Conservation (phyloP, 208 protist species). For the Balamuthia mandrillaris region DNA sequence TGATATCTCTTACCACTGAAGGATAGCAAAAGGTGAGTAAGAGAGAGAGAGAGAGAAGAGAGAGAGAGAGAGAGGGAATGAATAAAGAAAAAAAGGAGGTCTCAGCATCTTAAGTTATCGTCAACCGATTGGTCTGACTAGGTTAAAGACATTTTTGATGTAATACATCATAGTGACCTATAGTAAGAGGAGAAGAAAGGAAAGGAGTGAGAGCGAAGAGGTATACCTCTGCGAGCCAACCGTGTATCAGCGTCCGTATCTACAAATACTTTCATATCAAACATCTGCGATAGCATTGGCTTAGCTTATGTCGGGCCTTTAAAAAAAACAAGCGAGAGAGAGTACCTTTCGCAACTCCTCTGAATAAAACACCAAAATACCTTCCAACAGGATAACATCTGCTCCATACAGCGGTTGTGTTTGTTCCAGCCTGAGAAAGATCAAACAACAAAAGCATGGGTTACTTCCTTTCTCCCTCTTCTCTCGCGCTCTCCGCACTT, state of each 20-base stretch:
- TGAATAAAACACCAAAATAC: slow-evolving; percentile 62
- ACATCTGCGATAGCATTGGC: too few relatives aligned
- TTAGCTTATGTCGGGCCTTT: too few relatives aligned
- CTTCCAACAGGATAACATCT: slow-evolving; percentile 84
- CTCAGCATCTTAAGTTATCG: neutral
- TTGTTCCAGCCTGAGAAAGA: neutral
- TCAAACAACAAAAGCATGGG: neutral
- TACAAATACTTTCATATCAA: slow-evolving; percentile 85
- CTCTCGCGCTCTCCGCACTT: too few relatives aligned
- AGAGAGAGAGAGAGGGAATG: neutral
- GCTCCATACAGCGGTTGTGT: slow-evolving; percentile 61
- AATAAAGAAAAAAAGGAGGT: neutral
- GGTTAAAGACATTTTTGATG: too few relatives aligned
- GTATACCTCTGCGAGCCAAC: slow-evolving; percentile 71
- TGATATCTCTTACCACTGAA: slow-evolving; percentile 74
- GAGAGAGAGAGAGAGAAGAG: neutral
- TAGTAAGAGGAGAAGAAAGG: neutral
- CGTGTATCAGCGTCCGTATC: slow-evolving; percentile 83
- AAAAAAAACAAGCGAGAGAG: too few relatives aligned
- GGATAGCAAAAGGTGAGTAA: neutral
- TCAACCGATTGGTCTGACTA: too few relatives aligned
- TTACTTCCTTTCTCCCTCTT: neutral
- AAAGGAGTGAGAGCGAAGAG: neutral
- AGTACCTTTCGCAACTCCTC: too few relatives aligned
- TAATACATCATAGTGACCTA: too few relatives aligned